Evolutionary conservation across 2,329 filamentous ascomycete species (phyloP).

Genomic region (Cladosporium sp.): DNA sequence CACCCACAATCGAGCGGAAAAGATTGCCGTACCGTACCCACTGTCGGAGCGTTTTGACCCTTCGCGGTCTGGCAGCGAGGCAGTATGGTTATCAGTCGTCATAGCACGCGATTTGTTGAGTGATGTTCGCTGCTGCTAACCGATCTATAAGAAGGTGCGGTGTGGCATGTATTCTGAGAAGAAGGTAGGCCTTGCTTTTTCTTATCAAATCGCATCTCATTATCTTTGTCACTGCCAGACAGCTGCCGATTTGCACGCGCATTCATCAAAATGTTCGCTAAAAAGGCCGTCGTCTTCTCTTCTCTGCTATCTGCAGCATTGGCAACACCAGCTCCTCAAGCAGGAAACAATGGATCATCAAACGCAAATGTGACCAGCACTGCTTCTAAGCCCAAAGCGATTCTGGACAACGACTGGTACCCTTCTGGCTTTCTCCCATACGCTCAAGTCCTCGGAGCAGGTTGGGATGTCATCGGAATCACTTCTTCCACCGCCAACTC

Average conservation of each 20-base stretch:
- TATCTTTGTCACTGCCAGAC: no score
- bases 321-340: not conserved
- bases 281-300: conserved; percentile 1
- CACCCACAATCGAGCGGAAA: not conserved
- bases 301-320: conserved; percentile 1
- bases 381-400: conserved; percentile 27
- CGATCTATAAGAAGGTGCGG: no score
- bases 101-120: no score
- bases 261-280: conserved; percentile 6
- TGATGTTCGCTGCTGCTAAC: no score
- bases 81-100: no score
- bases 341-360: not conserved
- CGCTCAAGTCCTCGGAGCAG: conserved; percentile 42
- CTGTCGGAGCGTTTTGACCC: no score
- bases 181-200: no score
- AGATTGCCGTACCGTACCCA: no score
- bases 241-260: no score
- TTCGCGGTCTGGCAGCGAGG: no score
- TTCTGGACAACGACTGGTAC: conserved; percentile 48
- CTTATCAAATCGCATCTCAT: no score
- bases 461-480: conserved; percentile 43
- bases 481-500: conserved; percentile 41
- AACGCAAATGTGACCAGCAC: not conserved
- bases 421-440: conserved; percentile 41
- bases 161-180: no score